Evolutionary conservation across 441 rosid species (phyloP).

Genomic region (Pelargonium australe): DNA sequence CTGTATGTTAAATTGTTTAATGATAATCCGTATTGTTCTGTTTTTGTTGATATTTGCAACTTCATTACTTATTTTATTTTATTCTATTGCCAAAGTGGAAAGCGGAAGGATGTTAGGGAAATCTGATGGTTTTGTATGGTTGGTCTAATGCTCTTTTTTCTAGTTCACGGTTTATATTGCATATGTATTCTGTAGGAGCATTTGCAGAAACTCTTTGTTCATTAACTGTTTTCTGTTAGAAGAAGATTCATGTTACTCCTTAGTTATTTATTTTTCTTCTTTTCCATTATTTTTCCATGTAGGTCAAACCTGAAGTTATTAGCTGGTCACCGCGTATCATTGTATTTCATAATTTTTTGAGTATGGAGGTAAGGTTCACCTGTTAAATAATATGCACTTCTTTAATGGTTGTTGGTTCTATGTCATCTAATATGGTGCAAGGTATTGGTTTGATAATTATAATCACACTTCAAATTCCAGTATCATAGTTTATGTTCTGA

Average conservation of each 20-base stretch:
- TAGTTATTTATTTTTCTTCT: neutral
- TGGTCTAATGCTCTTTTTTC: neutral
- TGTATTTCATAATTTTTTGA: constrained; percentile 77
- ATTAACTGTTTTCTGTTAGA: neutral
- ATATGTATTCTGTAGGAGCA: neutral
- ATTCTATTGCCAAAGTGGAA: neutral
- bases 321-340: constrained; percentile 93
- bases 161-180: neutral
- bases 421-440: constrained; percentile 3
- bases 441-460: neutral
- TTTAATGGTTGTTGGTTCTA: neutral
- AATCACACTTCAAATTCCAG: neutral
- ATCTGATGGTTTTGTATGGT: neutral
- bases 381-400: neutral
- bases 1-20: neutral
- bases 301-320: constrained; percentile 91
- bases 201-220: neutral
- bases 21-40: neutral
- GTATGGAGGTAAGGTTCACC: constrained; percentile 56
- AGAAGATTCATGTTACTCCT: neutral
- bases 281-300: constrained; percentile 28
- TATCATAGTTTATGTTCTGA: neutral
- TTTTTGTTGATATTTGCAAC: neutral
- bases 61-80: neutral
- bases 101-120: neutral